These are phyloP conservation scores for Saccharomycopsis hybrid DNA, from an alignment of 1,139 yeast genomes.

Conservation along the genomic window DNA sequence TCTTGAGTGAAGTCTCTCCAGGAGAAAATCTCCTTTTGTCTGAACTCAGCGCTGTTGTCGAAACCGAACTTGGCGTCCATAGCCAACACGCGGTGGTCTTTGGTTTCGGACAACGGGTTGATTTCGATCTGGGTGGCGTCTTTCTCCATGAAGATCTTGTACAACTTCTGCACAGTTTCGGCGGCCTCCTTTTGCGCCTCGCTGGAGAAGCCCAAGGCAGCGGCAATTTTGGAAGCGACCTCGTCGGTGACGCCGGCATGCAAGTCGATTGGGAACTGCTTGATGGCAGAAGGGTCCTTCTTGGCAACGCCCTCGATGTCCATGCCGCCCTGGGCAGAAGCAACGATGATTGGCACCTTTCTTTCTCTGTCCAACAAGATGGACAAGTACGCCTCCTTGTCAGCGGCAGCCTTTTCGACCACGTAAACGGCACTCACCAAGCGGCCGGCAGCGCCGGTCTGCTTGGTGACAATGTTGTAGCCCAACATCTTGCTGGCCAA, in stretches of 20 bases:
- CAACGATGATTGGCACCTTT: slow-evolving; percentile 89
- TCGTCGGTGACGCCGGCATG: slow-evolving; percentile 75
- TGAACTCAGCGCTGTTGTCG: slow-evolving; percentile 93
- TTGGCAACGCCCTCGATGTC: slow-evolving; percentile 98
- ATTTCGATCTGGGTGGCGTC: slow-evolving; percentile 99
- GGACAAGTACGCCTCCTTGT: slow-evolving; percentile 92
- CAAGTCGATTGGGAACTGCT: slow-evolving; percentile 76
- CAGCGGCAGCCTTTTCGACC: slow-evolving; percentile 90
- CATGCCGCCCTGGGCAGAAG: slow-evolving; percentile 99
- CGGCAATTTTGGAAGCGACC: slow-evolving; percentile 71
- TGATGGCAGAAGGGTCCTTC: slow-evolving; percentile 85
- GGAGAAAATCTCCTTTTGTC: slow-evolving; percentile 89
- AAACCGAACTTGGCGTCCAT: slow-evolving; percentile 99
- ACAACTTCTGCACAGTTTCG: slow-evolving; percentile 76
- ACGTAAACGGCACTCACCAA: slow-evolving; percentile 94
- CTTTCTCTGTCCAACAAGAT: slow-evolving; percentile 90
- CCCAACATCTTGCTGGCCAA: slow-evolving; percentile 85
- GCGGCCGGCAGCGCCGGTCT: slow-evolving; percentile 96
- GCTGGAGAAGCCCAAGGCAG: slow-evolving; percentile 71
- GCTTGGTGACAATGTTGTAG: slow-evolving; percentile 94
- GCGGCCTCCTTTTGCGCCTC: slow-evolving; percentile 85
- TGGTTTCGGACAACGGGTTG: slow-evolving; percentile 94
- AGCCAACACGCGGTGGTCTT: slow-evolving; percentile 84
- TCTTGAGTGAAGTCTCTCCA: slow-evolving; percentile 98
- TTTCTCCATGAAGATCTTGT: slow-evolving; percentile 79